phyloP scores from a whole-genome alignment of 2,329 filamentous ascomycete genomes.

The Penicillium sp. region DNA sequence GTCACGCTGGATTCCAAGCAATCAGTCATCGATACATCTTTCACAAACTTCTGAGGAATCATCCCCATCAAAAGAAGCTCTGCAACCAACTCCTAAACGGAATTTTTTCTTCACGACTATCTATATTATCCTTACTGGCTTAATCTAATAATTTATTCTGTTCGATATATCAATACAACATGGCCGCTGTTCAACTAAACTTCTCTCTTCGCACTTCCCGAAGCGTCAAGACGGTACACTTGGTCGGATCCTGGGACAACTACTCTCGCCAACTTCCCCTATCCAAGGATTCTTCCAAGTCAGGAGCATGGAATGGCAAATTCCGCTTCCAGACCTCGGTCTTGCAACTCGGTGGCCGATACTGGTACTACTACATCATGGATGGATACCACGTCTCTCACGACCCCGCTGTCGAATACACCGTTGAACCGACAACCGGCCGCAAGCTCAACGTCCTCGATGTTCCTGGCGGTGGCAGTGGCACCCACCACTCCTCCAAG shows the following conservation, averaged over 20 bases:
- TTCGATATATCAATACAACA: conserved; percentile 46
- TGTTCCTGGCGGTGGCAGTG: conserved; percentile 60
- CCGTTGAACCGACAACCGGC: conserved; percentile 91
- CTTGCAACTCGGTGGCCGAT: conserved; percentile 82
- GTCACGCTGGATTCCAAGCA: conserved; percentile 1
- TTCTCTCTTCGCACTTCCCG: conserved; percentile 94
- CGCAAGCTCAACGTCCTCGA: conserved; percentile 97
- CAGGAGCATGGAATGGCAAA: conserved; percentile 89
- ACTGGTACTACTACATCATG: conserved; percentile 99
- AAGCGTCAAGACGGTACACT: conserved; percentile 94
- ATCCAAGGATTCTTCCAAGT: conserved; percentile 82
- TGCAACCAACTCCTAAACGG: conserved; percentile 10
- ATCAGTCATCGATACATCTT: conserved; percentile 20
- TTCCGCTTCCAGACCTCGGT: conserved; percentile 91
- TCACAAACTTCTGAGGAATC: conserved; percentile 15
- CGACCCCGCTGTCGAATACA: conserved; percentile 85
- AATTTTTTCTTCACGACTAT: conserved; percentile 19
- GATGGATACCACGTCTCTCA: conserved; percentile 98
- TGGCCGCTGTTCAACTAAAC: conserved; percentile 89
- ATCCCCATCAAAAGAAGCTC: conserved; percentile 17
- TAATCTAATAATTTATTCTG: conserved; percentile 15
- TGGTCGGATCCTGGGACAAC: conserved; percentile 97
- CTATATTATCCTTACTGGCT: conserved; percentile 14
- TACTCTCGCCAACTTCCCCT: conserved; percentile 93
- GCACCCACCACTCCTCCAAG: conserved; percentile 18